Evolutionary conservation across 2,329 filamentous ascomycete genomes (phyloP), one percentile per base, ranked within the genome.

Genomic region (Diaporthe aspalathi): DNA sequence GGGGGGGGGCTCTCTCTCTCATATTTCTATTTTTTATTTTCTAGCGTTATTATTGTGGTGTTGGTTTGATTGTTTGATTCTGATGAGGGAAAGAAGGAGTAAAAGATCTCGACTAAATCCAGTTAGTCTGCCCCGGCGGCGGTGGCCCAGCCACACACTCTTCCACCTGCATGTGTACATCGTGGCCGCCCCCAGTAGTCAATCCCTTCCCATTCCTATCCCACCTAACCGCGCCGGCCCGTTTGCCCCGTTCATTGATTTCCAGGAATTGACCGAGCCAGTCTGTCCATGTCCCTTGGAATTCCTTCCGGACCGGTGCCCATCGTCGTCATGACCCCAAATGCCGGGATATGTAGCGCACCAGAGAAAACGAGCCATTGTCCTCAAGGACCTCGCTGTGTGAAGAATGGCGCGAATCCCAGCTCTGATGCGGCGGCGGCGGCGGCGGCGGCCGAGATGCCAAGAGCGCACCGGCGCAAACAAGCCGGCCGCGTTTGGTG

Each of bases 51-150:
- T 63, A 17, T 50, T 43, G 20, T 63, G 5, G 20, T 62, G 57
- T 16, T 47, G 35, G 38, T 43, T n/a, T n/a, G n/a, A n/a, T n/a
- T n/a, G n/a, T n/a, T n/a, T 43, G 38, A 43, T 38, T 43, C 8
- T 32, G 54, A 12, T 35, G 40, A 35, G 24, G 12, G 32, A 56
- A 22, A 47, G 40, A 47, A 22, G 17, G 24, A 14, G 40, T 32
- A 7, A 49, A 50, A 50, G 29, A 49, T 65, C 45, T 38, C 14
- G 60, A 65, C 60, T 65, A 65, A 65, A 65, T 50, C 60, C 60
- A 35, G 60, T 65, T 65, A 65, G 60, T 38, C 60, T 50, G 60
- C 45, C 27, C 60, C 2, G 11, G 6, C 6, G 35, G 35, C 14
- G 43, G 60, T 65, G 60, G 43, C 60, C 60, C 60, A 65, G 60